A percentile compares a stretch with the other conserved stretches of the same genome.
Conservation (phyloP, 495 filamentous ascomycete genomes). For the Neohortaea acidophila region DNA sequence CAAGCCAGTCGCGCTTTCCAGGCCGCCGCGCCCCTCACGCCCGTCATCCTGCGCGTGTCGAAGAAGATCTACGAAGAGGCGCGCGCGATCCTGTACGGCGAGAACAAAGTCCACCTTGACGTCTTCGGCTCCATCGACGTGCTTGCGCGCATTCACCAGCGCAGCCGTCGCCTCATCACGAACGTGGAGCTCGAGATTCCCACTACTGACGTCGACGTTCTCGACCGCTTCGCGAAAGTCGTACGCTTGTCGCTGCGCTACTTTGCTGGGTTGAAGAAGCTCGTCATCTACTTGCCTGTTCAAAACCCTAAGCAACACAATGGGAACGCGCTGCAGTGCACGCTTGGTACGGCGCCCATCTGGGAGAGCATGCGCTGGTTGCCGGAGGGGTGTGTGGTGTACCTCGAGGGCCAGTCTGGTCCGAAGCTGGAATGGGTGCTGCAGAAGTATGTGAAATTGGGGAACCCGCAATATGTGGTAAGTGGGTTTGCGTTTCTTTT, state of each 20-base stretch:
- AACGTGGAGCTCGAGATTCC: constrained; percentile 19
- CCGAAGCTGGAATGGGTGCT: constrained; percentile 20
- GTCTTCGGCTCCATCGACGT: constrained; percentile 16
- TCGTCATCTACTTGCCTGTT: constrained; percentile 23
- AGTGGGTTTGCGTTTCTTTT: too few species aligned
- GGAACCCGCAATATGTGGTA: constrained; percentile 21
- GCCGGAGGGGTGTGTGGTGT: constrained; percentile 20
- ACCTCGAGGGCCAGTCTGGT: constrained; percentile 14
- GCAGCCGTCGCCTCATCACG: constrained; percentile 21
- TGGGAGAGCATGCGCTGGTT: constrained; percentile 25
- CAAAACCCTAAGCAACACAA: constrained; percentile 7
- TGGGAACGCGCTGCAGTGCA: not conserved
- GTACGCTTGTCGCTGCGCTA: constrained; percentile 24
- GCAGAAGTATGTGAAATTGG: constrained; percentile 19
- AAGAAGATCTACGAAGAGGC: constrained; percentile 23
- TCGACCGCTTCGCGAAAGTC: constrained; percentile 21
- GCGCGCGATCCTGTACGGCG: constrained; percentile 21
- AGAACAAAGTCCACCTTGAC: constrained; percentile 22
- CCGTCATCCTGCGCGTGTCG: constrained; percentile 16
- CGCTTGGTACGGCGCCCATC: constrained; percentile 8
- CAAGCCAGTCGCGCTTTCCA: not conserved
- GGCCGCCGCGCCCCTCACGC: constrained; percentile 11
- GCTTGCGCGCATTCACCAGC: constrained; percentile 20
- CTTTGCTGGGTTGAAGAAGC: constrained; percentile 21
- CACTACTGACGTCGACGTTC: constrained; percentile 21